These are phyloP conservation scores for Colletotrichum brevisporum DNA, from an alignment of 2,329 filamentous ascomycete species.

Conservation along the genomic window DNA sequence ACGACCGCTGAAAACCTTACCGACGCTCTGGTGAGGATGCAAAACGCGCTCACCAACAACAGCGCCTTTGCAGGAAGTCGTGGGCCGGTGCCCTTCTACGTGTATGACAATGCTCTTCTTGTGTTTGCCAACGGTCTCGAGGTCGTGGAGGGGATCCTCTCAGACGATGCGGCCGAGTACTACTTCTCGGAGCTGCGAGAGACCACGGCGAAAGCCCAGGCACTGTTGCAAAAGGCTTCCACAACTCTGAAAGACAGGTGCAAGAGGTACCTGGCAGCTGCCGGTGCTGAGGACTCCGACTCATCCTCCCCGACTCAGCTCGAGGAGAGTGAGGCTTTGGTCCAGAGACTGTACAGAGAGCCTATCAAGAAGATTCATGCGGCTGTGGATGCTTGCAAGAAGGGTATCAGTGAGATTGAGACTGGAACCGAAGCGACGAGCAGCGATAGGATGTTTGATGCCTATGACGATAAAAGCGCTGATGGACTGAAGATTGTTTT, in stretches of 20 bases:
- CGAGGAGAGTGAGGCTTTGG: conserved; percentile 9
- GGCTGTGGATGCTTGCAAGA: conserved; percentile 25
- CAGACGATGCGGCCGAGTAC: not conserved
- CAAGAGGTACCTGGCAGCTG: conserved; percentile 7
- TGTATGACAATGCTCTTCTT: conserved; percentile 32
- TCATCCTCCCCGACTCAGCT: not conserved
- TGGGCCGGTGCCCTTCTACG: conserved; percentile 27
- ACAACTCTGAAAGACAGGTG: conserved; percentile 20
- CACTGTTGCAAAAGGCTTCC: conserved; percentile 19
- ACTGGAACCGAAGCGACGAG: not conserved
- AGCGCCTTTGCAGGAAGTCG: conserved; percentile 28
- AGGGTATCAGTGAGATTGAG: not conserved
- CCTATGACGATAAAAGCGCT: not conserved
- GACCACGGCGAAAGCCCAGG: conserved; percentile 1
- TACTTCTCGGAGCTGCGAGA: not conserved
- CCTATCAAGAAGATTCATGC: conserved; percentile 9
- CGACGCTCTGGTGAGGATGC: conserved; percentile 16
- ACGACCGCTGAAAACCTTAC: not conserved
- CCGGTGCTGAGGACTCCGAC: not conserved
- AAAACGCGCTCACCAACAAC: conserved; percentile 36
- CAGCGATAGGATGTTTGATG: not conserved
- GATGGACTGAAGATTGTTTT: conserved; percentile 17
- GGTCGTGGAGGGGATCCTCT: not conserved
- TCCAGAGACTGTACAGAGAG: conserved; percentile 13
- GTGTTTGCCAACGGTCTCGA: conserved; percentile 29